Conservation (phyloP, 306 rosid species). For the Sesbania bispinosa region DNA sequence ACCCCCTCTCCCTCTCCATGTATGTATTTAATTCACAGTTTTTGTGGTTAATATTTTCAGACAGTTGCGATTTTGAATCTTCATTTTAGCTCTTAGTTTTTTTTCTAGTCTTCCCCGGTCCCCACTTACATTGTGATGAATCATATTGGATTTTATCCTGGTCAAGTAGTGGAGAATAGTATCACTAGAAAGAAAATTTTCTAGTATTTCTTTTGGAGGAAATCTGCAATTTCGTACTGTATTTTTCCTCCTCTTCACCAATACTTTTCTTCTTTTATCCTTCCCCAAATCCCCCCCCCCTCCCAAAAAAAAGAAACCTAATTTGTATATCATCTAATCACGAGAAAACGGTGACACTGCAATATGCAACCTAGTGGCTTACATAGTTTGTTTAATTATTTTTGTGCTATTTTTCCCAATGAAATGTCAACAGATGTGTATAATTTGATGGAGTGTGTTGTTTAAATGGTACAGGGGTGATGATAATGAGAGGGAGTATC, state of each 20-base stretch:
- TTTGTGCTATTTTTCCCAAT: background rate
- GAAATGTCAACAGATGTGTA: background rate
- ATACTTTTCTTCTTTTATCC: background rate
- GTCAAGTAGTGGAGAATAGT: background rate
- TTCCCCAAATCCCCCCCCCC: background rate
- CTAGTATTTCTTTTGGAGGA: conserved; percentile 5
- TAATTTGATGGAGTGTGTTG: conserved; percentile 24
- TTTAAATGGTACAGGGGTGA: conserved; percentile 61
- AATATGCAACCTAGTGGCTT: conserved; percentile 20
- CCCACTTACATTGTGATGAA: background rate
- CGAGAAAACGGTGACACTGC: background rate
- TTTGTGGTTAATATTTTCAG: background rate
- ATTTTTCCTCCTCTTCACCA: background rate
- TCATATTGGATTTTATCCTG: background rate
- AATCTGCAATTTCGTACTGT: background rate
- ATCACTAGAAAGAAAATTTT: background rate
- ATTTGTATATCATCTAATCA: background rate
- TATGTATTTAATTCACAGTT: background rate
- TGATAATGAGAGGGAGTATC: conserved; percentile 73
- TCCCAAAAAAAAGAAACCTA: background rate
- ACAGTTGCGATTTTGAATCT: background rate
- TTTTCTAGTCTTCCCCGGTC: background rate
- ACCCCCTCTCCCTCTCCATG: background rate
- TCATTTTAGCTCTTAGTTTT: conserved; percentile 1
- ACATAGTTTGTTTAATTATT: background rate